phyloP scores from a whole-genome alignment of 2,329 filamentous ascomycete species.

The Xenoacremonium recifei region DNA sequence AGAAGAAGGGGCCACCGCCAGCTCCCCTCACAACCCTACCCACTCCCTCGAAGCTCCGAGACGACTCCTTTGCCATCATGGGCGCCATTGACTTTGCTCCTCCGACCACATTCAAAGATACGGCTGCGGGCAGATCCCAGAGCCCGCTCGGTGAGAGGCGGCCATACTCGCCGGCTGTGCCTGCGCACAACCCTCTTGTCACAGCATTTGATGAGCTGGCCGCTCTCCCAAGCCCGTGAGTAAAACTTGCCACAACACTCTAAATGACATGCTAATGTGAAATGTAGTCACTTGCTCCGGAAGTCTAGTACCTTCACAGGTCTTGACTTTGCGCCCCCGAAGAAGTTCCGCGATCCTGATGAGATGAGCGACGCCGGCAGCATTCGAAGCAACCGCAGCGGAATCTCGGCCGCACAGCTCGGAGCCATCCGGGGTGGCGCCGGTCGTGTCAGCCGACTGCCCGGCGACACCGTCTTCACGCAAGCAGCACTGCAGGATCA shows the following conservation, averaged over 20 bases:
- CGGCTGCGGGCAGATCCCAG: constrained; percentile 66
- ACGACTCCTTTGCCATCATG: constrained; percentile 72
- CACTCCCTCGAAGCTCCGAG: constrained; percentile 79
- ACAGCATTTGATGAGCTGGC: constrained; percentile 86
- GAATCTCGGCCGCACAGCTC: constrained; percentile 68
- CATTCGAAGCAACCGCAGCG: constrained; percentile 64
- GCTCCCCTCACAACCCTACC: constrained; percentile 72
- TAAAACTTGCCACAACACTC: constrained; percentile 26
- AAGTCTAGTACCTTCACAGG: constrained; percentile 77
- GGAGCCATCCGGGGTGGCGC: constrained; percentile 77
- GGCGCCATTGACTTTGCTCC: constrained; percentile 83
- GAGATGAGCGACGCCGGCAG: constrained; percentile 65
- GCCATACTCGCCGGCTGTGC: constrained; percentile 73
- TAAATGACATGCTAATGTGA: constrained; percentile 22
- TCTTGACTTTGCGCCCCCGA: constrained; percentile 78
- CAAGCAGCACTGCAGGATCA: constrained; percentile 62
- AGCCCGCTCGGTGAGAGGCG: constrained; percentile 63
- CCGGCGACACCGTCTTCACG: constrained; percentile 78
- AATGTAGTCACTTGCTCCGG: constrained; percentile 65
- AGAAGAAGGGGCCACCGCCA: constrained; percentile 65
- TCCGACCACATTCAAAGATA: constrained; percentile 63
- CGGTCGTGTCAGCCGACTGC: constrained; percentile 82
- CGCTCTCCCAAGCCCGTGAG: constrained; percentile 87
- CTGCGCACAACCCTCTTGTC: constrained; percentile 73
- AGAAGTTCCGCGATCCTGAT: constrained; percentile 65